phyloP scores from a whole-genome alignment of 768 basidiomycete genomes.

The Collybia sordida region DNA sequence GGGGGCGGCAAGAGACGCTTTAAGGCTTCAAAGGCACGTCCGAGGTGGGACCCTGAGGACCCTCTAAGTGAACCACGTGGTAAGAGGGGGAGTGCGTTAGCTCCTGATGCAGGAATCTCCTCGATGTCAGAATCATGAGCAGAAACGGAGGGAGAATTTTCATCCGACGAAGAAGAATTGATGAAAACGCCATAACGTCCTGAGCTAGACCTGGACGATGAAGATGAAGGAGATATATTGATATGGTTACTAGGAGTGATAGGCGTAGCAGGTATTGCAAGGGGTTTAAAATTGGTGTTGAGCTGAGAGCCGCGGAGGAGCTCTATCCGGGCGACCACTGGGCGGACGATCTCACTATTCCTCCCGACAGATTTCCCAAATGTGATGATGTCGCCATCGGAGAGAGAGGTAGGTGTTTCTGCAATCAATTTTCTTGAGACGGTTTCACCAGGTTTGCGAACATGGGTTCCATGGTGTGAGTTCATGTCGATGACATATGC shows the following conservation, averaged over 20 bases:
- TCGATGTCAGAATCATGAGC: slow-evolving; percentile 56
- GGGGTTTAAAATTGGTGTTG: slow-evolving; percentile 17
- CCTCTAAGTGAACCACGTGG: slow-evolving; percentile 10
- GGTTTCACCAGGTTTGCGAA: slow-evolving; percentile 53
- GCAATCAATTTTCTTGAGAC: slow-evolving; percentile 48
- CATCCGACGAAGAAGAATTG: slow-evolving; percentile 44
- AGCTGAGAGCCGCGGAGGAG: slow-evolving; percentile 34
- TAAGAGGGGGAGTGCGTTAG: slow-evolving; percentile 21
- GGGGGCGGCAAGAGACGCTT: slow-evolving; percentile 31
- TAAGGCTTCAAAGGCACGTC: slow-evolving; percentile 29
- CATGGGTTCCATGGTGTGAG: slow-evolving; percentile 78
- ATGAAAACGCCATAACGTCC: slow-evolving; percentile 64
- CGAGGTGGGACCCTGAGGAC: slow-evolving; percentile 11
- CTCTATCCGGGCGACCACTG: slow-evolving; percentile 61
- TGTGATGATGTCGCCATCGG: slow-evolving; percentile 70
- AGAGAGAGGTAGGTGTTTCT: slow-evolving; percentile 54
- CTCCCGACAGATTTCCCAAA: slow-evolving; percentile 78
- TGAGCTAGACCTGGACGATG: slow-evolving; percentile 30
- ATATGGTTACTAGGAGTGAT: slow-evolving; percentile 26
- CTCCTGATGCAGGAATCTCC: slow-evolving; percentile 37
- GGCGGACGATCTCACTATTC: slow-evolving; percentile 58
- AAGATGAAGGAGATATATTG: slow-evolving; percentile 8
- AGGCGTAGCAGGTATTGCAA: slow-evolving; percentile 12
- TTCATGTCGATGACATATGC: slow-evolving; percentile 67
- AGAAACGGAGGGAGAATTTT: slow-evolving; percentile 25